Percentiles rank a stretch among this genome's conserved stretches.
Conservation (phyloP, 192 early-diverging fungal species). For the Mortierella antarctica region DNA sequence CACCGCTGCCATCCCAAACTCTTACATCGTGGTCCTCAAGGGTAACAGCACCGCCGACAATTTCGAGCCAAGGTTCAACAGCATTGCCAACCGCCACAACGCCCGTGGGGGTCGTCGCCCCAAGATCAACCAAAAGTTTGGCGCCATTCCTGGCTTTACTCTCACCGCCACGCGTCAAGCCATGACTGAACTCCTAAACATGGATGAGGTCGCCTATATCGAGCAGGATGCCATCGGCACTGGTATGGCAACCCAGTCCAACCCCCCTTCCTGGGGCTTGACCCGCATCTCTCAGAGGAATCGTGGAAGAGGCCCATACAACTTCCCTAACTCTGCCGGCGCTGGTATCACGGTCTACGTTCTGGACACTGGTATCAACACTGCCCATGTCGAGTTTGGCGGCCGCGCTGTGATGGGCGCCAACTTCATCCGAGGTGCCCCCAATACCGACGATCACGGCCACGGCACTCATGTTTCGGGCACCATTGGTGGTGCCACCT, state of each 20-base stretch:
- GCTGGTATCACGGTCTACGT: conserved; percentile 56
- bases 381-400: conserved; percentile 57
- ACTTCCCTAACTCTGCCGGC: conserved; percentile 31
- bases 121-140: conserved; percentile 17
- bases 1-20: conserved; percentile 61
- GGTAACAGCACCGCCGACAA: conserved; percentile 32
- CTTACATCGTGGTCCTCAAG: conserved; percentile 74
- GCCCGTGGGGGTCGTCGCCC: background rate
- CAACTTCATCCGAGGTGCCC: conserved; percentile 20
- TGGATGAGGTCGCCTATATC: conserved; percentile 70
- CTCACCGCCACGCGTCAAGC: conserved; percentile 12
- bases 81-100: conserved; percentile 42
- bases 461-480: conserved; percentile 64
- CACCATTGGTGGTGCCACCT: conserved; percentile 58
- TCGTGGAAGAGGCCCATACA: conserved; percentile 25
- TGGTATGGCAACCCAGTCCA: conserved; percentile 14
- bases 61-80: conserved; percentile 39
- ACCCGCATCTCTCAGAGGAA: conserved; percentile 40
- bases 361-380: conserved; percentile 48
- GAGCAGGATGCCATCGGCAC: conserved; percentile 71
- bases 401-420: conserved; percentile 66
- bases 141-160: conserved; percentile 53
- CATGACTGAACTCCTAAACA: conserved; percentile 7
- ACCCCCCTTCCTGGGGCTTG: conserved; percentile 59
- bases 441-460: conserved; percentile 50